Evolutionary conservation across 2,329 filamentous ascomycete genomes (phyloP), one percentile per base, ranked within the genome.

Genomic region (Pestalotiopsis sp.): DNA sequence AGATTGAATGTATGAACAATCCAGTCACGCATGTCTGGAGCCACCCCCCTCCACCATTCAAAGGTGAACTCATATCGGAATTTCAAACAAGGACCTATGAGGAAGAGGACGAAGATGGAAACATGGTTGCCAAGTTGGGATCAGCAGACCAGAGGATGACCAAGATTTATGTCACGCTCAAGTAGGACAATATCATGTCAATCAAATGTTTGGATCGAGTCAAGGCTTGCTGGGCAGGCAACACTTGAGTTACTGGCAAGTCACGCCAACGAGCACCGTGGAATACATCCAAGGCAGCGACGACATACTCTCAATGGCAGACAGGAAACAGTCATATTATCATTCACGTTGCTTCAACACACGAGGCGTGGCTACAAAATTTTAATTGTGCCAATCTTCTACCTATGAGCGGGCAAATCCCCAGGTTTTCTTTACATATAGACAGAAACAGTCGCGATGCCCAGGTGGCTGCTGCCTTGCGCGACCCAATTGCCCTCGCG

Each of bases 171-270:
- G 57, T 61, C n/a, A 61, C 57, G 9, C 31, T 27, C 14, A 61
- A 23, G 67, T 85, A 85, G 41, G 41, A 45, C 31, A 36, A 36
- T 36, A 7, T 7, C 31, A 2, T 36, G 31, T 36, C 9, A 6
- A 36, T 36, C 9, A 6, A 36, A 36, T 36, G 31, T 36, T 9
- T 36, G 31, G 31, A 36, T 36, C 31, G 31, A 36, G 31, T 36
- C 31, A 9, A 36, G 31, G 31, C 7, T 36, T 36, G 31, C 9
- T 36, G 31, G 9, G 31, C 31, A 36, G 31, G 31, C 31, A 36
- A 36, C 6, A 36, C 23, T 23, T 23, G n/a, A n/a, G n/a, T n/a
- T 23, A 23, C 23, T 23, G 23, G 23, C 23, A 23, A 23, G 23
- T 23, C 23, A 23, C 23, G 23, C 23, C 23, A 23, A 23, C 23